Conservation (phyloP, 345 rosid species). For the Gossypium arboreum region DNA sequence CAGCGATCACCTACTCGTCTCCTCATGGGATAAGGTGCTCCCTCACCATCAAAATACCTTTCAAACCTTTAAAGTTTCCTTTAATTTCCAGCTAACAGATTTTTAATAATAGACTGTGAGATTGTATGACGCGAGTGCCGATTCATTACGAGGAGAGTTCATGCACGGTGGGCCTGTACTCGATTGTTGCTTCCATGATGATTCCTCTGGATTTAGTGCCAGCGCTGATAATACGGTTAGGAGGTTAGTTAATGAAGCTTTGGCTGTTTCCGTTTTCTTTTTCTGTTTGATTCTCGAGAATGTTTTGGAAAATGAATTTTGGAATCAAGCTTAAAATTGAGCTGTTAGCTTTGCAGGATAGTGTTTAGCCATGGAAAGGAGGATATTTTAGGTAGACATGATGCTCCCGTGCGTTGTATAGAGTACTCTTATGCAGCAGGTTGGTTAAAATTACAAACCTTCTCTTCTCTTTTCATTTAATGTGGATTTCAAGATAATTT, state of each 20-base stretch:
- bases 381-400: slow-evolving; percentile 81
- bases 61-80: background rate
- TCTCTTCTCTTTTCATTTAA: background rate
- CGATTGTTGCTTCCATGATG: slow-evolving; percentile 97
- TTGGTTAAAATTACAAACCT: slow-evolving; percentile 25
- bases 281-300: background rate
- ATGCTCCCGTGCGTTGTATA: slow-evolving; percentile 83
- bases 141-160: slow-evolving; percentile 81
- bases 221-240: slow-evolving; percentile 69
- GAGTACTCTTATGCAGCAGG: slow-evolving; percentile 97
- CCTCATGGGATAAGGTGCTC: slow-evolving; percentile 95
- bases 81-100: background rate
- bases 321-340: slow-evolving; percentile 8
- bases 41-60: background rate
- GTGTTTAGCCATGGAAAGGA: slow-evolving; percentile 78
- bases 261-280: background rate
- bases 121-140: slow-evolving; percentile 74
- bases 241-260: slow-evolving; percentile 40
- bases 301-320: background rate
- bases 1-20: slow-evolving; percentile 90
- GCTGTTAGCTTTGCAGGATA: slow-evolving; percentile 52
- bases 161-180: slow-evolving; percentile 88
- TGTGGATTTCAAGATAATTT: background rate
- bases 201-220: slow-evolving; percentile 92
- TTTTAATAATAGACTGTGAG: slow-evolving; percentile 48